Conservation (phyloP, 129 eudicot species). For the Saussurea involucrata region DNA sequence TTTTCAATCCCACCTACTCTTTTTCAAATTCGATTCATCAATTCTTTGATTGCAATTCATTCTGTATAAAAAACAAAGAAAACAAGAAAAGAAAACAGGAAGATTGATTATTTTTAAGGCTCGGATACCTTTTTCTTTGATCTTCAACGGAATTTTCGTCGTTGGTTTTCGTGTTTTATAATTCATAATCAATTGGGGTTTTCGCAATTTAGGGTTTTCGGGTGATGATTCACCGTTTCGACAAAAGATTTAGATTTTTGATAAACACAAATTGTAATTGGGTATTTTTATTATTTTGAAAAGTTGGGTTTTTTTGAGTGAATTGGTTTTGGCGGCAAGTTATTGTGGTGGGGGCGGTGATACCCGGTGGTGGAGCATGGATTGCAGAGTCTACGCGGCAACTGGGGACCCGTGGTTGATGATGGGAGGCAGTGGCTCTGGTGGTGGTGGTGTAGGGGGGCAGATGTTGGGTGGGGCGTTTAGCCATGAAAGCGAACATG, state of each 20-base stretch:
- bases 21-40: neutral
- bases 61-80: neutral
- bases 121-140: neutral
- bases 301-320: neutral
- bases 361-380: conserved; percentile 47
- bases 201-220: conserved; percentile 7
- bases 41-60: neutral
- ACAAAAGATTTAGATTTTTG: neutral
- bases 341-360: conserved; percentile 20
- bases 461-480: conserved; percentile 33
- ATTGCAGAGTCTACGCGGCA: conserved; percentile 50
- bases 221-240: neutral
- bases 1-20: neutral
- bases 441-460: conserved; percentile 35
- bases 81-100: neutral
- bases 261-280: conserved; percentile 5
- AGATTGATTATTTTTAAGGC: neutral
- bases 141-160: neutral
- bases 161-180: neutral
- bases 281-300: neutral
- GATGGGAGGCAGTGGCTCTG: conserved; percentile 35
- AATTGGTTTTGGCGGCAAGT: neutral
- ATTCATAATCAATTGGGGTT: conserved; percentile 5
- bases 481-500: conserved; percentile 88
- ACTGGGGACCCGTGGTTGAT: conserved; percentile 55